These are phyloP conservation scores for Colletotrichum scovillei DNA, from an alignment of 2,329 filamentous ascomycete genomes.

Conservation along the genomic window DNA sequence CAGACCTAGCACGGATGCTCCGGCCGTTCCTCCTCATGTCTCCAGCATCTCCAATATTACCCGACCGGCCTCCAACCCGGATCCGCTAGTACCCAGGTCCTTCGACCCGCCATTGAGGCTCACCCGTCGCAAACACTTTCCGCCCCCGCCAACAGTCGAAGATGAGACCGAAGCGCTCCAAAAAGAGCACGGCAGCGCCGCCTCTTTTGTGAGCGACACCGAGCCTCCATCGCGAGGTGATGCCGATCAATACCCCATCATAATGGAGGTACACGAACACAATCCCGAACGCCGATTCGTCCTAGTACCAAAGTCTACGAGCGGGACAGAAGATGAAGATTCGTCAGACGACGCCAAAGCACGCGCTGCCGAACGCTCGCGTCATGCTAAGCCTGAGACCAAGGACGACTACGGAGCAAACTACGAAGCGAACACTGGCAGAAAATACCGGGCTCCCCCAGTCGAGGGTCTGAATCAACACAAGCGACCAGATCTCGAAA, in stretches of 20 bases:
- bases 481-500: conserved; percentile 39
- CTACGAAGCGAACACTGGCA: conserved; percentile 56
- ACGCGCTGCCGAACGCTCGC: conserved; percentile 34
- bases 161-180: conserved; percentile 74
- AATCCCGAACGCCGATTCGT: conserved; percentile 76
- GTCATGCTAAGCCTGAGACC: conserved; percentile 21
- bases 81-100: conserved; percentile 22
- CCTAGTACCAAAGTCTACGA: conserved; percentile 55
- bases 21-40: conserved; percentile 29
- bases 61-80: conserved; percentile 14
- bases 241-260: conserved; percentile 75
- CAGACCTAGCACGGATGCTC: conserved; percentile 25
- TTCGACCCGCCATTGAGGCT: conserved; percentile 35
- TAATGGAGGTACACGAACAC: conserved; percentile 70
- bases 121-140: conserved; percentile 50
- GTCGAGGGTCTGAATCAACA: conserved; percentile 40
- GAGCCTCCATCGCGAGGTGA: conserved; percentile 71
- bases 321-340: conserved; percentile 32
- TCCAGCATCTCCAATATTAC: conserved; percentile 15
- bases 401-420: conserved; percentile 53
- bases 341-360: conserved; percentile 39
- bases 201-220: conserved; percentile 53
- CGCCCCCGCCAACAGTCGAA: conserved; percentile 75
- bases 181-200: conserved; percentile 63
- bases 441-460: conserved; percentile 50